These are phyloP conservation scores for Rhododendron mucronatum DNA, from an alignment of 148 eudicot species.

Conservation along the genomic window DNA sequence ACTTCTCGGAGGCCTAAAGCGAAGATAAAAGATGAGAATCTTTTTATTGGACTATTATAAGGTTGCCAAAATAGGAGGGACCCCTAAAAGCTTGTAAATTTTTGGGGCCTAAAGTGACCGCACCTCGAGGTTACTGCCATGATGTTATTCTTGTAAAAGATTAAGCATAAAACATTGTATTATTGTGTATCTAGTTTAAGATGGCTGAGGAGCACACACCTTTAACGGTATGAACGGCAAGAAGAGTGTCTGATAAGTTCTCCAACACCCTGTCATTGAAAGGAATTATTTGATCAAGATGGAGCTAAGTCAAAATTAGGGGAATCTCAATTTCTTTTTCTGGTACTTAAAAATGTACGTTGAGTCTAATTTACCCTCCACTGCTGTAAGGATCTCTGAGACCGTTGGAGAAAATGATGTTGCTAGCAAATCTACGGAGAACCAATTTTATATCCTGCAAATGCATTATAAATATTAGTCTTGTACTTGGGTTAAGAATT, in stretches of 20 bases:
- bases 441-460: slow-evolving; percentile 39
- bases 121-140: no score
- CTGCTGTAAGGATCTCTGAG: slow-evolving; percentile 46
- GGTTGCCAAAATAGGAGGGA: no score
- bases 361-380: slow-evolving; percentile 31
- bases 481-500: background rate
- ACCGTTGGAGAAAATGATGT: slow-evolving; percentile 60
- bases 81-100: no score
- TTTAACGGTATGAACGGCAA: slow-evolving; percentile 24
- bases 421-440: slow-evolving; percentile 44
- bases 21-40: background rate
- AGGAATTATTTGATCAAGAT: background rate
- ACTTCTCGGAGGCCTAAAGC: no score
- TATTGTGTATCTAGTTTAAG: background rate
- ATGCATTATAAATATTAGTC: background rate
- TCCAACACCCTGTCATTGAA: slow-evolving; percentile 30
- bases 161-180: no score
- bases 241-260: slow-evolving; percentile 31
- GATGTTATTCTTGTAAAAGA: no score
- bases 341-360: background rate
- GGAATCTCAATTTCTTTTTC: background rate
- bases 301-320: background rate
- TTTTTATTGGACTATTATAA: background rate
- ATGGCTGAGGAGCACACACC: slow-evolving; percentile 15
- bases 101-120: background rate